A percentile compares a stretch with the other conserved stretches of the same genome.
These are phyloP conservation scores for Neurospora sp. DNA, from an alignment of 495 filamentous ascomycete genomes.

Conservation along the genomic window DNA sequence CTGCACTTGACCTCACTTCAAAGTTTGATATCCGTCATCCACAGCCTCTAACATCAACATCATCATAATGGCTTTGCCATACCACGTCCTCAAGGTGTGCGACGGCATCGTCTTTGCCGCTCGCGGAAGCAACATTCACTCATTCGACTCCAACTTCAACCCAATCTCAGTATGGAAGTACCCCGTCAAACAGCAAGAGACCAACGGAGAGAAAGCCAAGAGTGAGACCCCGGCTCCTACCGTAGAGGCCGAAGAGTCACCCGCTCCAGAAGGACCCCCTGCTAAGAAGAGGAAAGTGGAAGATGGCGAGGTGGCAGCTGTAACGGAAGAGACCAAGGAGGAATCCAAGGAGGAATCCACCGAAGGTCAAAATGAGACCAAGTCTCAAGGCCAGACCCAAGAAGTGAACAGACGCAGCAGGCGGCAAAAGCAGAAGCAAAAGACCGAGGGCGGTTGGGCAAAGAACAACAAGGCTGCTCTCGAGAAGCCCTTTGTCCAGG, in stretches of 20 bases:
- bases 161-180: conserved; percentile 33
- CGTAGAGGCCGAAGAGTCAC: conserved; percentile 5
- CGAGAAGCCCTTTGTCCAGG: conserved; percentile 36
- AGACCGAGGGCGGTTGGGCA: neutral
- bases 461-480: conserved; percentile 3
- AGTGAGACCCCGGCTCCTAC: neutral
- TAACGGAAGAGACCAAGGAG: neutral
- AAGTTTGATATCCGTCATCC: neutral
- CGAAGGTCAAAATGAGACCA: neutral
- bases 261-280: conserved; percentile 19
- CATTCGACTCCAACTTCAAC: conserved; percentile 25
- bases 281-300: conserved; percentile 21
- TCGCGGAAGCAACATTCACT: conserved; percentile 29
- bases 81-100: conserved; percentile 29
- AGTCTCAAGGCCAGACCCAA: conserved; percentile 1
- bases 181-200: conserved; percentile 8
- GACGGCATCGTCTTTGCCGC: conserved; percentile 33
- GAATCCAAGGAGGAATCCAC: neutral
- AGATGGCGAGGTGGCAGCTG: conserved; percentile 1
- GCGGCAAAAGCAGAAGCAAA: conserved; percentile 5
- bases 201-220: conserved; percentile 1
- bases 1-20: neutral
- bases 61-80: conserved; percentile 25
- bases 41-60: neutral
- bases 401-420: neutral